A percentile compares a stretch with the other conserved stretches of the same genome.
Evolutionary conservation across 495 filamentous ascomycete genomes (phyloP).

Genomic region (Letharia columbiana): DNA sequence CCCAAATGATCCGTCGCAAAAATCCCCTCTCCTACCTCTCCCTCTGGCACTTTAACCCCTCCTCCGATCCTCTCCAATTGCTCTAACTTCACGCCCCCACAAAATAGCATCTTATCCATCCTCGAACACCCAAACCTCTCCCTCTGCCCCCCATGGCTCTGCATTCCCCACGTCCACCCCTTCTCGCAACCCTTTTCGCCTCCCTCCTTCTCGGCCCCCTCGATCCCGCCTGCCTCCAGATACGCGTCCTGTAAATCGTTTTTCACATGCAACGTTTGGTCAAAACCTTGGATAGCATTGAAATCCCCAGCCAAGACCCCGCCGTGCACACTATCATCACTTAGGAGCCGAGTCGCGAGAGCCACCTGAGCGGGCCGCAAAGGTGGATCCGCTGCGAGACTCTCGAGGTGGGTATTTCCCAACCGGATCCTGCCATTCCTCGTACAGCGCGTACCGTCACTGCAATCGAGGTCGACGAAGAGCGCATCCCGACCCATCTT

Average conservation of each 20-base stretch:
- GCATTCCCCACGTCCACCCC: conserved; percentile 50
- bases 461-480: conserved; percentile 38
- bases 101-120: conserved; percentile 46
- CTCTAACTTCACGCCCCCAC: conserved; percentile 29
- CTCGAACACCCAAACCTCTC: conserved; percentile 36
- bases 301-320: conserved; percentile 43
- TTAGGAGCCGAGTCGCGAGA: conserved; percentile 35
- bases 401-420: conserved; percentile 49
- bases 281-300: conserved; percentile 49
- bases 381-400: conserved; percentile 34
- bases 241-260: conserved; percentile 43
- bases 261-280: conserved; percentile 36
- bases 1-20: conserved; percentile 48
- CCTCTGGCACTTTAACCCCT: conserved; percentile 26
- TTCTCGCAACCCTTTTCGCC: conserved; percentile 41
- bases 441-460: too few relatives aligned
- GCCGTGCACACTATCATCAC: conserved; percentile 23
- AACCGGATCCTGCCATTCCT: conserved; percentile 30
- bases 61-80: conserved; percentile 38
- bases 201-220: conserved; percentile 37
- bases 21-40: background rate
- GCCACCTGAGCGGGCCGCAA: conserved; percentile 38
- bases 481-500: conserved; percentile 43
- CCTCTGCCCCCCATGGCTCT: conserved; percentile 31
- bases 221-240: conserved; percentile 41